These are phyloP conservation scores for Halocafeteria seosinensis DNA, from an alignment of 108 stramenopile genomes.

Conservation along the genomic window DNA sequence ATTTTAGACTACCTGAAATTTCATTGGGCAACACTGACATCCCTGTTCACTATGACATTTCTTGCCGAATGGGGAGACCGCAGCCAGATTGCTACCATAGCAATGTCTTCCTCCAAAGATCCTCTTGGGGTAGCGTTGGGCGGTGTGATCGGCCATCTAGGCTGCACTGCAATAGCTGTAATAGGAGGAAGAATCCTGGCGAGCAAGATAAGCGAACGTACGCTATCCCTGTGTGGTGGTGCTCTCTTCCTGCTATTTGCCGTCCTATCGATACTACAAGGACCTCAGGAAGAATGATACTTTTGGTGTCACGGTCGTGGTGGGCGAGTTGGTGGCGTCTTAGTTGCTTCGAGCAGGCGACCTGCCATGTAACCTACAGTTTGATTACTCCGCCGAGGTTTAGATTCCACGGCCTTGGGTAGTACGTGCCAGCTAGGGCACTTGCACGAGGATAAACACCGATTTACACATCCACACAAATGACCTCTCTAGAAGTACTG, in stretches of 20 bases:
- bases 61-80: conserved; percentile 99
- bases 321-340: too few species aligned
- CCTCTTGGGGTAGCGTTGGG: conserved; percentile 82
- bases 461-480: too few species aligned
- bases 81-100: conserved; percentile 98
- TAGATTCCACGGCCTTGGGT: too few species aligned
- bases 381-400: too few species aligned
- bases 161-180: conserved; percentile 91
- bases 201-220: conserved; percentile 72
- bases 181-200: conserved; percentile 94
- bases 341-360: too few species aligned
- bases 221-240: conserved; percentile 69
- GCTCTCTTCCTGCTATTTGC: conserved; percentile 81
- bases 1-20: conserved; percentile 47
- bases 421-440: too few species aligned
- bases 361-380: too few species aligned
- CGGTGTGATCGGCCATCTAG: conserved; percentile 78
- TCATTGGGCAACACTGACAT: conserved; percentile 56
- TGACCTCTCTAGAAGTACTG: too few species aligned
- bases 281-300: too few species aligned
- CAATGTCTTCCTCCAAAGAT: conserved; percentile 82
- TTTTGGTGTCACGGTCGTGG: too few species aligned
- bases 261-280: conserved; percentile 7
- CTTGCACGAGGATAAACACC: too few species aligned
- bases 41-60: conserved; percentile 82